These are phyloP conservation scores for Coelastrella sp. DNA, from an alignment of 139 green algal species.

Conservation along the genomic window DNA sequence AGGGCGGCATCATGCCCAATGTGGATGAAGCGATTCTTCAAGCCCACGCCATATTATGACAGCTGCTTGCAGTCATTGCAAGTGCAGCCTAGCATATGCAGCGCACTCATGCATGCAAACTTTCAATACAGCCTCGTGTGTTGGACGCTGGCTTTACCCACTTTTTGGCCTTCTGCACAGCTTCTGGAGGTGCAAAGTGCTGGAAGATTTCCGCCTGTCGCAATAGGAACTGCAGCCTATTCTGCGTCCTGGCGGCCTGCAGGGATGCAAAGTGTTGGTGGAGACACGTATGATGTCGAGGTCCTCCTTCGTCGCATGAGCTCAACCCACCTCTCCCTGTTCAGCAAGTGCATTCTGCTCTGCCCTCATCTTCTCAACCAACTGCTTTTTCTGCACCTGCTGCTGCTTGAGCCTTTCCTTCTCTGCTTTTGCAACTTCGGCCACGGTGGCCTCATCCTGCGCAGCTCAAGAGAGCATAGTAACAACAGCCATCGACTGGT, in stretches of 20 bases:
- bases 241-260: conserved; percentile 80
- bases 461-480: neutral
- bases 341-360: conserved; percentile 81
- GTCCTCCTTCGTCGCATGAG: no score
- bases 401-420: conserved; percentile 83
- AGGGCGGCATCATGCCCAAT: neutral
- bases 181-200: conserved; percentile 86
- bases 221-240: conserved; percentile 94
- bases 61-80: neutral
- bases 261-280: neutral
- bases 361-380: conserved; percentile 85
- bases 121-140: neutral
- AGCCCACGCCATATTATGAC: neutral
- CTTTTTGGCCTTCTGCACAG: conserved; percentile 69
- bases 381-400: conserved; percentile 83
- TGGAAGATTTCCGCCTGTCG: conserved; percentile 98
- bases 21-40: neutral
- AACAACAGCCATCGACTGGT: neutral
- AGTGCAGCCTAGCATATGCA: neutral
- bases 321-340: conserved; percentile 67
- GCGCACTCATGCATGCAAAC: neutral
- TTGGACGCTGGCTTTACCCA: neutral
- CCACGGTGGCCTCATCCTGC: conserved; percentile 17
- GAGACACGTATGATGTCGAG: neutral
- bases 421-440: conserved; percentile 82